A percentile compares a stretch with the other conserved stretches of the same genome.
These are phyloP conservation scores for Hypoxylon sp. DNA, from an alignment of 2,329 filamentous ascomycete species.

Conservation along the genomic window DNA sequence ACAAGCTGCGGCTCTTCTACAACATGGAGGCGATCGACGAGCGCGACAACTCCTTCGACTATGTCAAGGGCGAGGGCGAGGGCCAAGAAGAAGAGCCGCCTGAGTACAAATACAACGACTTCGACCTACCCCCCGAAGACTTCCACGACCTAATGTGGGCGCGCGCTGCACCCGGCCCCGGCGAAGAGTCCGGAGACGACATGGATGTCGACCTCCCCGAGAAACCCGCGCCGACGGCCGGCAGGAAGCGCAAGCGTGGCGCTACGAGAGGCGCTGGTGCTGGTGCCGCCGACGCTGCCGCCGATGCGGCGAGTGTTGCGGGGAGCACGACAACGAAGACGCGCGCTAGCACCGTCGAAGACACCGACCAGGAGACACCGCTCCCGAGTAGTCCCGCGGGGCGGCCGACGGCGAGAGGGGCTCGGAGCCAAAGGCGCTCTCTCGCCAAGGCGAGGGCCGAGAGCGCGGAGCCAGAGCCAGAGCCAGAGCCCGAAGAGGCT, in stretches of 20 bases:
- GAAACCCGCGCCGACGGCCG: conserved; percentile 43
- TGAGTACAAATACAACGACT: conserved; percentile 75
- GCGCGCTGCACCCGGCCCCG: conserved; percentile 61
- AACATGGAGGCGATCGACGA: conserved; percentile 90
- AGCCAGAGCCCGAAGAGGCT: conserved; percentile 46
- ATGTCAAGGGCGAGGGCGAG: conserved; percentile 48
- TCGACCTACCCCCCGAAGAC: conserved; percentile 69
- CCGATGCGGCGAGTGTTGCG: conserved; percentile 61
- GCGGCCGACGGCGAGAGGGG: conserved; percentile 60
- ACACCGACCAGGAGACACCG: conserved; percentile 65
- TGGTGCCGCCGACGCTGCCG: conserved; percentile 21
- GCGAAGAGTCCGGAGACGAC: conserved; percentile 64
- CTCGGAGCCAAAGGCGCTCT: conserved; percentile 62
- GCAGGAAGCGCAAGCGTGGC: conserved; percentile 64
- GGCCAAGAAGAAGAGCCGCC: conserved; percentile 56
- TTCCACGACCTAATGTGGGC: conserved; percentile 65
- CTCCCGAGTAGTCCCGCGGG: conserved; percentile 58
- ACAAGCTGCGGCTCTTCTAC: conserved; percentile 86
- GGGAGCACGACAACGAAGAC: conserved; percentile 64
- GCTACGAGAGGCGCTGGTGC: conserved; percentile 48
- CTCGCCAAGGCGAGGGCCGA: conserved; percentile 60
- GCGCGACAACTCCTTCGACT: conserved; percentile 75
- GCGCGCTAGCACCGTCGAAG: conserved; percentile 65
- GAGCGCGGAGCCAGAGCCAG: conserved; percentile 51
- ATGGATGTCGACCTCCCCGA: conserved; percentile 56